These are phyloP conservation scores for Venturia effusa DNA, from an alignment of 2,329 filamentous ascomycete species.

Conservation along the genomic window DNA sequence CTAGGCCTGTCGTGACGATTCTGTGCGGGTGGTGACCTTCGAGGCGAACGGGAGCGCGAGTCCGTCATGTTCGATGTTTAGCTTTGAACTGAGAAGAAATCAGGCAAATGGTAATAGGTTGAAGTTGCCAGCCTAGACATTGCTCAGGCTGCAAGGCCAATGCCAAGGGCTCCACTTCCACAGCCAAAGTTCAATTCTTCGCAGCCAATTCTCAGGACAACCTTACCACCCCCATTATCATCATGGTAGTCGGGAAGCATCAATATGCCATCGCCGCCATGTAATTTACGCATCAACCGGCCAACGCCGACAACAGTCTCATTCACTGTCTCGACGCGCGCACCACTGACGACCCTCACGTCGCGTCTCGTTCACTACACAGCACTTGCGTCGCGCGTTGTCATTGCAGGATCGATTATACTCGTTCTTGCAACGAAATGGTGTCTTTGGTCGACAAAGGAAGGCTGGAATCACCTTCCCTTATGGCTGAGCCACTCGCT, in stretches of 20 bases:
- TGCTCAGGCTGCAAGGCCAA: not conserved
- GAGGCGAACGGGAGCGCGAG: conserved; percentile 8
- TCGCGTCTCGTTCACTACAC: conserved; percentile 25
- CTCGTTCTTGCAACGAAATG: conserved; percentile 19
- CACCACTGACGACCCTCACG: conserved; percentile 36
- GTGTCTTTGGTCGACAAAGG: not conserved
- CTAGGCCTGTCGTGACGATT: not conserved
- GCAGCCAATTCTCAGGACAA: not conserved
- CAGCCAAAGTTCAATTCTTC: not conserved
- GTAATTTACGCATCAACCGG: conserved; percentile 7
- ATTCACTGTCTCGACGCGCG: conserved; percentile 80
- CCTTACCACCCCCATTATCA: not conserved
- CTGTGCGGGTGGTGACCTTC: not conserved
- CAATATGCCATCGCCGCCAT: conserved; percentile 9
- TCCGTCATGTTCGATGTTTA: conserved; percentile 7
- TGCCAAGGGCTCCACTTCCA: not conserved
- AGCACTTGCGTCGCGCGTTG: conserved; percentile 2
- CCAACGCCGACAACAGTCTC: conserved; percentile 74
- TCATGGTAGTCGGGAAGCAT: not conserved
- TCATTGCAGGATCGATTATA: conserved; percentile 7
- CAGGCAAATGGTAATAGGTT: not conserved
- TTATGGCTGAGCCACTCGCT: conserved; percentile 1
- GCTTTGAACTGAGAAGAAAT: not conserved
- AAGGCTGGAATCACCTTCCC: conserved; percentile 6
- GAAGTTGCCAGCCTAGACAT: not conserved